Evolutionary conservation across 1,284 basidiomycete genomes (phyloP), one percentile per base, ranked within the genome.

Genomic region (Inonotus obliquus): DNA sequence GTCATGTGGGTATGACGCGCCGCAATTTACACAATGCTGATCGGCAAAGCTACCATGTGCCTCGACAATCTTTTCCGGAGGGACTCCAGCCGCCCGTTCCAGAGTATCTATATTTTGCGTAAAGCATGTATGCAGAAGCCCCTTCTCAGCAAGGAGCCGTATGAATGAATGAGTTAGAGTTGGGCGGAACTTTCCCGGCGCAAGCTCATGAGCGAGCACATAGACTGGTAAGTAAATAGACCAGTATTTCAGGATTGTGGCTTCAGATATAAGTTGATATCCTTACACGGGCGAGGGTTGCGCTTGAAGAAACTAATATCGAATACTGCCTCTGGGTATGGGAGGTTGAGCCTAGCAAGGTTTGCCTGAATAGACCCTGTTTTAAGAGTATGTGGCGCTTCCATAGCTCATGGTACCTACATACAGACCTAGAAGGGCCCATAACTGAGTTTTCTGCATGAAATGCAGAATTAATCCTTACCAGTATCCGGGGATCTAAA

Each of bases 101-200:
- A 99, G 83, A 0, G 94, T 97, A 72, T 98, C 96, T 61, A 98
- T 95, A 69, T 92, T 92, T 73, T 94, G 92, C 11, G 93, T 94
- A 69, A 93, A 93, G 73, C 90, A 91, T 44, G 81, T 86, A 63
- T 85, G 81, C 0, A 96, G 79, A 27, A 89, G 78, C 1, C 74
- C 71, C 67, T 89, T 87, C 21, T 84, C 76, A 35, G 84, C 77
- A 44, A 96, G 79, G 21, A 96, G 81, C 47, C 81, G 83, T 67
- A 98, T 84, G 75, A 98, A 98, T 58, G 93, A 91, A 71, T 99
- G 96, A 0, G 95, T 89, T 1, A 85, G 75, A 0, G 96, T 97
- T 0, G 96, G 96, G 49, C 87, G 82, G 74, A 87, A 96, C 65
- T 84, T 85, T 57, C 91, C 90, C 19, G 93, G 96, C 69, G 94